phyloP scores from a whole-genome alignment of 805 yeast species.

The Barnettozyma sucrosica region DNA sequence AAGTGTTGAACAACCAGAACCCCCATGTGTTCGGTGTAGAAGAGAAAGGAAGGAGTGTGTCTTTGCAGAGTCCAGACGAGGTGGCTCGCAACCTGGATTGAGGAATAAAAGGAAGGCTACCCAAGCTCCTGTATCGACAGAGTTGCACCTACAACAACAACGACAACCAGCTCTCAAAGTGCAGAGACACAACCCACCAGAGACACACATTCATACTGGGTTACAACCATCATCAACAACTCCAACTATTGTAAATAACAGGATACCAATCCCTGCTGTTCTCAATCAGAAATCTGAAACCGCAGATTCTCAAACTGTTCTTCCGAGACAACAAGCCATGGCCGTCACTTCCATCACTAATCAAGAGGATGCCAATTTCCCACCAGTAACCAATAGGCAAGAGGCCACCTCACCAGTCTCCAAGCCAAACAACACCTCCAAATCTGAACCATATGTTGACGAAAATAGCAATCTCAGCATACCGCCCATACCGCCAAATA shows the following conservation, averaged over 20 bases:
- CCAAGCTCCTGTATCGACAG: slow-evolving; percentile 17
- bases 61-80: slow-evolving; percentile 53
- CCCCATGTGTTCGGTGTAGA: slow-evolving; percentile 81
- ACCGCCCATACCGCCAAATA: slow-evolving; percentile 19
- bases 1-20: slow-evolving; percentile 64
- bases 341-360: not conserved
- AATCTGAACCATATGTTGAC: slow-evolving; percentile 12
- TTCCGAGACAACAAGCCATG: not conserved
- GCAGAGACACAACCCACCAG: not conserved
- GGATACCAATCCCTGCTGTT: not conserved
- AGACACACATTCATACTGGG: not conserved
- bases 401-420: slow-evolving; percentile 1
- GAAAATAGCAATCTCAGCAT: slow-evolving; percentile 5
- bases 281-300: not conserved
- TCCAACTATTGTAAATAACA: not conserved
- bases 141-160: slow-evolving; percentile 3
- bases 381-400: not conserved
- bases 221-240: not conserved
- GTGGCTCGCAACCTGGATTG: slow-evolving; percentile 31
- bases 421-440: slow-evolving; percentile 7
- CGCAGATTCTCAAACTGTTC: not conserved
- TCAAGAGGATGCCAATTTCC: not conserved
- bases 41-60: slow-evolving; percentile 81
- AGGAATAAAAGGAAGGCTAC: slow-evolving; percentile 3
- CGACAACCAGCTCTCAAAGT: not conserved